These are phyloP conservation scores for Nakazawaea pomicola DNA, from an alignment of 805 yeast genomes.

Conservation along the genomic window DNA sequence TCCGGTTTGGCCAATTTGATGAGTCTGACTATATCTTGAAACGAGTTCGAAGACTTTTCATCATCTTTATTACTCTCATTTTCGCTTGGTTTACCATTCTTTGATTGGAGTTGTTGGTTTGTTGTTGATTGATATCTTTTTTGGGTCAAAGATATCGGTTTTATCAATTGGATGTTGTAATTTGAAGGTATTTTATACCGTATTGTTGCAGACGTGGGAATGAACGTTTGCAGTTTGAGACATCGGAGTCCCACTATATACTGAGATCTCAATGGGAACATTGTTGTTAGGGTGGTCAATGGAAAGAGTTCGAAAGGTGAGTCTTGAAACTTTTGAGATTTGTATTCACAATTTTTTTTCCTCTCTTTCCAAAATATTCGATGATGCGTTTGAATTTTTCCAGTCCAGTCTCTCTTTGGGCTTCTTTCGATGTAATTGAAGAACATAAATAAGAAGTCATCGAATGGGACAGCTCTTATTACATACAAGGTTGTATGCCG, in stretches of 20 bases:
- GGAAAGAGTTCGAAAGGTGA: no score
- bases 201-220: no score
- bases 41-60: slow-evolving; percentile 14
- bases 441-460: no score
- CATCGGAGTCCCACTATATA: neutral
- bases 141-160: neutral
- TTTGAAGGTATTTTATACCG: no score
- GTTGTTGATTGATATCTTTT: neutral
- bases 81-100: neutral
- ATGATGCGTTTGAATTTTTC: no score
- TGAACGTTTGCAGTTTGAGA: no score
- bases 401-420: no score
- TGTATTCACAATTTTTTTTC: neutral
- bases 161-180: no score
- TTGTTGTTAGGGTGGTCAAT: neutral
- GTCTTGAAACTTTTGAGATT: neutral
- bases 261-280: neutral
- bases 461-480: no score
- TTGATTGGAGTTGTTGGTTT: neutral
- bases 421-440: no score
- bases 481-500: no score
- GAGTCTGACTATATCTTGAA: slow-evolving; percentile 40
- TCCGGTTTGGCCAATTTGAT: slow-evolving; percentile 57
- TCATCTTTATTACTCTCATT: slow-evolving; percentile 6
- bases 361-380: neutral